Base-by-base conservation (phyloP, 148 eudicot genomes). In the Suaeda aralocaspica region DNA sequence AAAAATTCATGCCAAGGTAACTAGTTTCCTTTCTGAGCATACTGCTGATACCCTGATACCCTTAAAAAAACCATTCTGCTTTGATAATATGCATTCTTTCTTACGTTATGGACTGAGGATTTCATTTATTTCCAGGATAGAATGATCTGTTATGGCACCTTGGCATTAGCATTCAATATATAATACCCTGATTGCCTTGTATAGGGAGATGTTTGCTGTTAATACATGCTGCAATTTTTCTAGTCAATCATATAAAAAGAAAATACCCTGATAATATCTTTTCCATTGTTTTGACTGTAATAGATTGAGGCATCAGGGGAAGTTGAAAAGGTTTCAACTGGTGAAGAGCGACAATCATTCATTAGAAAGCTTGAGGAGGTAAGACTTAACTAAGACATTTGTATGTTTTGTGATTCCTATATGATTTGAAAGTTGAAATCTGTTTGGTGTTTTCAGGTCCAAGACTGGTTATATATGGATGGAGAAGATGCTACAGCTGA, bases 381-480 rank as follows among this genome's bases (percentile, higher is more conserved):
- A 74, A 73, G 77, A 50, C 50, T 24, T 58, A 39, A 75, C 19
- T 4, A 30, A 55, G 9, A 66, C 31, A n/a, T 30, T 65, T 66
- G 33, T 46, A 7, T 33, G 8, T 5, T 19, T 9, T 4, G 50
- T 60, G 22, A 15, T 42, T 65, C 64, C 42, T 19, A 28, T 48
- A 30, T 46, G 25, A 21, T 21, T 15, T 55, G 11, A 18, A 33
- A 34, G 28, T 30, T 19, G 6, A 46, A 67, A 52, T 30, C 62
- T 41, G 66, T 24, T 66, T 70, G 15, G 15, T 67, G 42, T 19
- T 67, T 82, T 60, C 85, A 94, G 99, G 91, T 86, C 78, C 91
- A 94, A 79, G 97, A 91, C 41, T 94, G 99, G 97, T 82, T 94
- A 70, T 94, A 94, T 79, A 89, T 85, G 72, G 99, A 91, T 77